These are phyloP conservation scores for Cyberlindnera petersonii DNA, from an alignment of 805 yeast genomes.

Conservation along the genomic window DNA sequence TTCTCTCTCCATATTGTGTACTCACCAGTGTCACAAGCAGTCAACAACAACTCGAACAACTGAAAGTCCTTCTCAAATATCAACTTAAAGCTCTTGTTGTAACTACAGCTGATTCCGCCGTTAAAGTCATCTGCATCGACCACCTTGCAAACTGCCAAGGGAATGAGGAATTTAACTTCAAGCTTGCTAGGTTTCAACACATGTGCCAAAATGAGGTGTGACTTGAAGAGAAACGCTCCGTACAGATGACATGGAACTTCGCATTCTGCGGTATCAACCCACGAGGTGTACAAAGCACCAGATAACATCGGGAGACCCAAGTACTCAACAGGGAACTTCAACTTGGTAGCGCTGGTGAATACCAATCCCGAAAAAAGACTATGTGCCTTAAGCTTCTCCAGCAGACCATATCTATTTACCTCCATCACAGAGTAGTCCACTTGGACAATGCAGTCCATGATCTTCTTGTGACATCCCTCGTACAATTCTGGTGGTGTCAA, in stretches of 20 bases:
- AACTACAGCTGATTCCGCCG: conserved; percentile 31
- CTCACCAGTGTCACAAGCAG: conserved; percentile 34
- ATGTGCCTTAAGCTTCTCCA: conserved; percentile 21
- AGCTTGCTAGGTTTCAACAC: conserved; percentile 25
- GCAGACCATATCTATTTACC: conserved; percentile 30
- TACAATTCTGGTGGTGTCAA: conserved; percentile 24
- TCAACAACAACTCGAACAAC: conserved; percentile 42
- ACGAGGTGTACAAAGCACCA: conserved; percentile 41
- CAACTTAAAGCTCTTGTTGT: conserved; percentile 38
- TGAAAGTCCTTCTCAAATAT: conserved; percentile 41
- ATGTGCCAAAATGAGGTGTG: conserved; percentile 42
- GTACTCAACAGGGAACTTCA: conserved; percentile 38
- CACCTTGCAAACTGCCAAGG: conserved; percentile 35
- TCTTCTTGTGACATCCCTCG: conserved; percentile 14
- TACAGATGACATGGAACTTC: conserved; percentile 16
- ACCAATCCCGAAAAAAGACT: conserved; percentile 17
- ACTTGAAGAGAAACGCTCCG: conserved; percentile 45
- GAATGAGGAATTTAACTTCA: conserved; percentile 44
- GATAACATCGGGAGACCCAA: conserved; percentile 43
- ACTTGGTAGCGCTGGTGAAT: conserved; percentile 10
- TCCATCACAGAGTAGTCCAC: conserved; percentile 27
- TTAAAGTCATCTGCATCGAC: conserved; percentile 27
- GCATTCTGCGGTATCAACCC: conserved; percentile 30
- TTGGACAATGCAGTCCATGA: conserved; percentile 15
- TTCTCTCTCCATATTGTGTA: conserved; percentile 39